Evolutionary conservation across 2,329 filamentous ascomycete genomes (phyloP), one percentile per base, ranked within the genome.

Genomic region (Exserohilum turcica): DNA sequence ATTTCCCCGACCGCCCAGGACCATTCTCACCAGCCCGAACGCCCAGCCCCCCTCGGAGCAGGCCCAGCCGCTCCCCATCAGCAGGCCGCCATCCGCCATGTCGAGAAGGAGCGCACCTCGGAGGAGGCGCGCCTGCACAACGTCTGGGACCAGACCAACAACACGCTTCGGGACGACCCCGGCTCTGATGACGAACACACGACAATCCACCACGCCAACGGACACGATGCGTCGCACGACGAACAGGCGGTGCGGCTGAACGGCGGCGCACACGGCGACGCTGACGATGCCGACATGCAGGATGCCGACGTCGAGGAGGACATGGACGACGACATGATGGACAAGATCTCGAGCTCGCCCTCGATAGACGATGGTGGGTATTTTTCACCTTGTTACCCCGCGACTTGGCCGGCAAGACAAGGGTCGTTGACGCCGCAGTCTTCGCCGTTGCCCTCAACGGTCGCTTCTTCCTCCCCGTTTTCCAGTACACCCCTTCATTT

Each of bases 351-450:
- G 68, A 97, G 92, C 77, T 97, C 93, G 68, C 94, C 94, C 72
- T 97, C 93, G 67, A 99, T 99, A 77, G 92, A 96, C 82, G 93
- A 97, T 88, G 93, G 93, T 99, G 87, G 84, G 92, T 94, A 80
- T 79, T 77, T 76, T 77, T 68, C 74, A 63, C 70, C 72, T 71
- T 71, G 52, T 63, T 60, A 61, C 54, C 59, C 67, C 45, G 42
- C 52, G 43, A 16, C 29, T 43, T 79, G 78, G 77, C 76, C 77
- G 59, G 57, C 60, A 48, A 75, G 78, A 59, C 69, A 65, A 54
- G 72, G 74, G 61, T 81, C 77, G 60, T 59, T 78, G 66, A 74
- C 74, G 60, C 73, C 71, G 31, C 45, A 56, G 45, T 68, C 60
- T 67, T 70, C 63, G 61, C 74, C 71, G 35, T 36, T 63, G 54